Evolutionary conservation across 2,329 filamentous ascomycete genomes (phyloP), one percentile per base, ranked within the genome.

Genomic region (Chalara sp.): DNA sequence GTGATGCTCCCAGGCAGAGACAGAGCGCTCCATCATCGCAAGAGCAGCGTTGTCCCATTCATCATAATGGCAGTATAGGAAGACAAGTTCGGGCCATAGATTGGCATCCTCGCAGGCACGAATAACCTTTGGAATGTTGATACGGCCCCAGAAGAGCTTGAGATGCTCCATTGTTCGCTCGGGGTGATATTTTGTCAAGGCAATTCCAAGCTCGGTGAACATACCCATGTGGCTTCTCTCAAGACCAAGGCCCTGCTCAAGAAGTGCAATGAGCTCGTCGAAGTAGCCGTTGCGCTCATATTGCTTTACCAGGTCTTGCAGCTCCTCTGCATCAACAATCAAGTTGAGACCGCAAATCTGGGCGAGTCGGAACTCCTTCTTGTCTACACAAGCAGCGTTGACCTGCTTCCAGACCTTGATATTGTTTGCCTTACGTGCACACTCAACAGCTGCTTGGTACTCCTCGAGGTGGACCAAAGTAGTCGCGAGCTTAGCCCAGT

Each of bases 321-420:
- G 77, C 70, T 99, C 93, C 70, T 99, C 93, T 30, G 95, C 93
- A 70, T 99, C 92, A 29, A 99, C 86, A 63, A 99, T 96, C 53
- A 99, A 78, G 74, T 99, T 97, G 55, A 99, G 83, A 78, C 95
- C 95, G 65, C 93, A 99, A 63, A 99, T 99, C 73, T 97, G 93
- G 30, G 95, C 93, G 53, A 99, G 86, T 55, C 92, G 88, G 83
- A 99, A 99, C 68, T 99, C 93, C 76, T 96, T 97, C 83, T 97
- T 99, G 56, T 81, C 83, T 58, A 99, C 88, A 66, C 93, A 99
- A 28, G 92, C 93, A 66, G 89, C 87, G 72, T 97, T 95, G 60
- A 99, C 93, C 72, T 99, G 89, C 73, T 93, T 95, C 93, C 93
- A 99, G 48, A 99, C 93, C 76, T 95, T 96, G 72, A 96, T 91